phyloP scores from a whole-genome alignment of 495 filamentous ascomycete genomes.

The Trichocladium antarcticum region DNA sequence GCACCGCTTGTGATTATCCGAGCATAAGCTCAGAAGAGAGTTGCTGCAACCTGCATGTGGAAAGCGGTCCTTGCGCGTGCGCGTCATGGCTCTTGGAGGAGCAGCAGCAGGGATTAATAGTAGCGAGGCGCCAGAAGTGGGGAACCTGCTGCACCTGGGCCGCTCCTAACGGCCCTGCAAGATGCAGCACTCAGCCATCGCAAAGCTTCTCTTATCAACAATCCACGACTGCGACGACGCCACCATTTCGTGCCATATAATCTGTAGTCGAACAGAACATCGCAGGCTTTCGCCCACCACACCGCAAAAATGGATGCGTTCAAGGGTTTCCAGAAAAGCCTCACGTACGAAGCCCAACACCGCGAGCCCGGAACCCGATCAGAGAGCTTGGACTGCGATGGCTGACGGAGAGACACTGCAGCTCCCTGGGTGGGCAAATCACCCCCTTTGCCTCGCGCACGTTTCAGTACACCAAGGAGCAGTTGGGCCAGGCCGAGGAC shows the following conservation, averaged over 20 bases:
- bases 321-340: conserved; percentile 28
- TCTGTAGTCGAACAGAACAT: background rate
- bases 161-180: conserved; percentile 1
- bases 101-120: too few relatives aligned
- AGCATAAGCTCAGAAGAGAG: too few relatives aligned
- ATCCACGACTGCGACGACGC: background rate
- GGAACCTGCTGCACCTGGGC: background rate
- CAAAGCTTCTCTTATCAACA: background rate
- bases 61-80: too few relatives aligned
- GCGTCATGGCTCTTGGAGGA: too few relatives aligned
- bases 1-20: too few relatives aligned
- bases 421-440: conserved; percentile 45
- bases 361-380: background rate
- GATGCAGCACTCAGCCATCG: background rate
- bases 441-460: conserved; percentile 88
- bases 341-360: conserved; percentile 17
- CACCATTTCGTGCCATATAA: background rate
- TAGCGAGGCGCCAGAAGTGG: conserved; percentile 9
- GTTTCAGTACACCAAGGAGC: conserved; percentile 94
- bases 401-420: conserved; percentile 21
- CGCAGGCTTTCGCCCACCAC: background rate
- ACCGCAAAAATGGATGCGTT: conserved; percentile 24
- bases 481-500: conserved; percentile 89
- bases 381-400: background rate
- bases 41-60: too few relatives aligned